Evolutionary conservation across 495 filamentous ascomycete species (phyloP).

Genomic region (Amorphotheca resinae): DNA sequence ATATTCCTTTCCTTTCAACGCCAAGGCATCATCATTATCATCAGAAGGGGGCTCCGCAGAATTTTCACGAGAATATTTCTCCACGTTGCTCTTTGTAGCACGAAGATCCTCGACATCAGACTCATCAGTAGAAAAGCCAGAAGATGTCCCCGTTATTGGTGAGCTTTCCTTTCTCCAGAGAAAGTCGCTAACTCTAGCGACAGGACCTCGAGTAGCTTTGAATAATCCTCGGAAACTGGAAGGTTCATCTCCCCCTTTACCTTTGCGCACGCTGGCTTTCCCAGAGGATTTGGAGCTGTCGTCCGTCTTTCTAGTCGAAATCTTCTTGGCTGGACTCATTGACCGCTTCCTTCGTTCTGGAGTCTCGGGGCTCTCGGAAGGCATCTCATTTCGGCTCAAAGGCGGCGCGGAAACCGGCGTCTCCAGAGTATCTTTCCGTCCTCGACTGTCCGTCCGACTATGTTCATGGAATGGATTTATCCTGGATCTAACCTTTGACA

Average conservation of each 20-base stretch:
- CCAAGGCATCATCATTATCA: constrained; percentile 24
- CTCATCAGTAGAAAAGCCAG: constrained; percentile 32
- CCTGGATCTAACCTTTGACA: constrained; percentile 26
- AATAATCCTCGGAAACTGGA: constrained; percentile 37
- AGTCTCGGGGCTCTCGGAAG: constrained; percentile 6
- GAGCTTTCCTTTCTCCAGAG: constrained; percentile 40
- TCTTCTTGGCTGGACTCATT: constrained; percentile 15
- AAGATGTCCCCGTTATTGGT: constrained; percentile 10
- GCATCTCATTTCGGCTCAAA: constrained; percentile 2
- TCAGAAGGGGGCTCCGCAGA: constrained; percentile 19
- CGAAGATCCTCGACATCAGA: constrained; percentile 29
- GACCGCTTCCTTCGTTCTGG: constrained; percentile 11
- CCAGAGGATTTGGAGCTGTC: constrained; percentile 4
- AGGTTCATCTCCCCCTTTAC: constrained; percentile 10
- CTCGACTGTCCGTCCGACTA: constrained; percentile 14
- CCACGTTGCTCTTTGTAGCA: constrained; percentile 20
- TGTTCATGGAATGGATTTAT: constrained; percentile 33
- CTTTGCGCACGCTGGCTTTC: constrained; percentile 13
- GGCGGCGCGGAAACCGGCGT: neutral
- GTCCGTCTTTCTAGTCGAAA: constrained; percentile 5
- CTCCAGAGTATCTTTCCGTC: constrained; percentile 16
- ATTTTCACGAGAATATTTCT: constrained; percentile 18
- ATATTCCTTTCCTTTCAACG: constrained; percentile 28
- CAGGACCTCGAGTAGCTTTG: constrained; percentile 46
- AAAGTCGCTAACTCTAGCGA: constrained; percentile 43